phyloP scores from a whole-genome alignment of 2,329 filamentous ascomycete species.

The Paecilomyces niveus region DNA sequence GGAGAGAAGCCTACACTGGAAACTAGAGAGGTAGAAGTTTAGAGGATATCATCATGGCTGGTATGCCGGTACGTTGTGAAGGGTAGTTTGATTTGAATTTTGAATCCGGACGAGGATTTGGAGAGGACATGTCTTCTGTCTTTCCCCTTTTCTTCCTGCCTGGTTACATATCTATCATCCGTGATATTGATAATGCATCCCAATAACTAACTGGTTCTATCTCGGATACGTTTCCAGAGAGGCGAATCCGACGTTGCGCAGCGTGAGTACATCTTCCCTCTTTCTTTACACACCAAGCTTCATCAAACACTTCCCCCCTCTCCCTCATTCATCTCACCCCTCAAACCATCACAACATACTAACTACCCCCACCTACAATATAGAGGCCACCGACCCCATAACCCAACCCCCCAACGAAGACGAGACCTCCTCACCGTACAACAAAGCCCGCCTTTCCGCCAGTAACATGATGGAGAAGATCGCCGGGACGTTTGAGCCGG shows the following conservation, averaged over 20 bases:
- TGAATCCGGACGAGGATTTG: conserved; percentile 1
- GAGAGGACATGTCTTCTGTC: neutral
- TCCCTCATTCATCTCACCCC: neutral
- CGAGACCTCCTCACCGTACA: neutral
- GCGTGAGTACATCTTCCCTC: neutral
- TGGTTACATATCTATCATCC: neutral
- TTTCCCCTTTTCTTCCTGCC: neutral
- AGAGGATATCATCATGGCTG: conserved; percentile 6
- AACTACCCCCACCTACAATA: neutral
- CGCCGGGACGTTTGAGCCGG: conserved; percentile 3
- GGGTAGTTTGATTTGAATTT: neutral
- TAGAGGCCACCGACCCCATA: conserved; percentile 13
- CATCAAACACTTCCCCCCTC: neutral
- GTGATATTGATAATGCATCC: neutral
- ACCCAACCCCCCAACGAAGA: conserved; percentile 7
- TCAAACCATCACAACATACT: neutral
- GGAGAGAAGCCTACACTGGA: neutral
- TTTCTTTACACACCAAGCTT: no score
- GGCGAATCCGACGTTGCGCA: neutral
- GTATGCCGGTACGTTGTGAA: conserved; percentile 7
- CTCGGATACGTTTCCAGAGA: neutral
- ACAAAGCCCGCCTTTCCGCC: neutral
- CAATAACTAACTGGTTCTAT: neutral
- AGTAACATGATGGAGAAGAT: neutral
- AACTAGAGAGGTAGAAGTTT: neutral